phyloP scores from a whole-genome alignment of 306 rosid species.

The Acmispon strigosus region DNA sequence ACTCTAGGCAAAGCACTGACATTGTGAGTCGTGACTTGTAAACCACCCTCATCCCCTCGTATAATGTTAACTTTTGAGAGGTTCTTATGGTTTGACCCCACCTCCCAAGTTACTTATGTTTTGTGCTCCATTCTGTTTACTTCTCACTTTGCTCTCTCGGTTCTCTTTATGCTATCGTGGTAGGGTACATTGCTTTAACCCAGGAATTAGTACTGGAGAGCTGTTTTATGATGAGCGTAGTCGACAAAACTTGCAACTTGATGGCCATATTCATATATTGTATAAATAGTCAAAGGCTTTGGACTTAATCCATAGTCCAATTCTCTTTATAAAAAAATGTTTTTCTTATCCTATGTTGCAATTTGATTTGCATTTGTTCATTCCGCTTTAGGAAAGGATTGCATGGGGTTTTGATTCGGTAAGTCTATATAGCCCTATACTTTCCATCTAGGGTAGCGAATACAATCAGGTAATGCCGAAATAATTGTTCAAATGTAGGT shows the following conservation, averaged over 20 bases:
- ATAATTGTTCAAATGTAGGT: slow-evolving; percentile 29
- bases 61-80: background rate
- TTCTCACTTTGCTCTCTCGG: slow-evolving; percentile 3
- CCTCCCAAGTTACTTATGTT: slow-evolving; percentile 18
- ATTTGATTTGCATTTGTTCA: slow-evolving; percentile 1
- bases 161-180: slow-evolving; percentile 29
- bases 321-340: no score
- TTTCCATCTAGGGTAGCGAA: slow-evolving; percentile 8
- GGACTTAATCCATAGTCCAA: no score
- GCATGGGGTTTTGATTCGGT: slow-evolving; percentile 21
- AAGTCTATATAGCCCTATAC: background rate
- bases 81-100: slow-evolving; percentile 6
- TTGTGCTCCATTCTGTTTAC: slow-evolving; percentile 1
- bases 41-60: background rate
- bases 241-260: background rate
- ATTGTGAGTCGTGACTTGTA: background rate
- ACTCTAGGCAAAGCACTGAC: background rate
- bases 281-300: no score
- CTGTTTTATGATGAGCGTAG: background rate
- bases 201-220: background rate
- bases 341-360: no score
- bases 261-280: background rate
- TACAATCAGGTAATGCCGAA: slow-evolving; percentile 27
- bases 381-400: background rate
- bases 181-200: slow-evolving; percentile 28